A percentile compares a stretch with the other conserved stretches of the same genome.
Evolutionary conservation across 495 filamentous ascomycete genomes (phyloP).

Genomic region (Endocarpon pusillum): DNA sequence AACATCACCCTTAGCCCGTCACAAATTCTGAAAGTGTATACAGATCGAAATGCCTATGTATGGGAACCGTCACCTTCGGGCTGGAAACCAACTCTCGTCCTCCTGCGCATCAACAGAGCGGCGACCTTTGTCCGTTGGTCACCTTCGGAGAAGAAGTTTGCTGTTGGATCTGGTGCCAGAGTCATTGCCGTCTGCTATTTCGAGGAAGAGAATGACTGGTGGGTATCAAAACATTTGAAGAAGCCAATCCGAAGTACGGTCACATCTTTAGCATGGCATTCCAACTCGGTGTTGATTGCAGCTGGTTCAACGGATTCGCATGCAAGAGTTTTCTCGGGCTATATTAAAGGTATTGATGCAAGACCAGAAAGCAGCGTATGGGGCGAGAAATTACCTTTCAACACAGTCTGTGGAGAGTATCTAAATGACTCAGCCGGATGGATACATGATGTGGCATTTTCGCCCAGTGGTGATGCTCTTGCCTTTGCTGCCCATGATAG

Average conservation of each 20-base stretch:
- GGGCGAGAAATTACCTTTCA: conserved; percentile 92
- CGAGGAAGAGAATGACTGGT: conserved; percentile 98
- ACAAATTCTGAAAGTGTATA: conserved; percentile 5
- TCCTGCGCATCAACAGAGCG: conserved; percentile 91
- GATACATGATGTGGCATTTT: conserved; percentile 84
- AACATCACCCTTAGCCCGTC: conserved; percentile 1
- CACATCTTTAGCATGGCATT: conserved; percentile 87
- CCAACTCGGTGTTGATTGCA: conserved; percentile 85
- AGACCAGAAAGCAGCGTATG: conserved; percentile 78
- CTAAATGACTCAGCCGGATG: conserved; percentile 90
- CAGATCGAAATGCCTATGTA: conserved; percentile 94
- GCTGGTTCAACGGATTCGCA: conserved; percentile 96
- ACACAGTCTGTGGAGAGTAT: conserved; percentile 93
- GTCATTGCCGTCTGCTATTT: conserved; percentile 98
- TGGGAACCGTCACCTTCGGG: conserved; percentile 84
- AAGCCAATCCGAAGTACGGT: conserved; percentile 95
- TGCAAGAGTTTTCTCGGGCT: conserved; percentile 84
- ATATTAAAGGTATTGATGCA: conserved; percentile 85
- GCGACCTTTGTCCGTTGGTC: conserved; percentile 97
- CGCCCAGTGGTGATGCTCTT: conserved; percentile 75
- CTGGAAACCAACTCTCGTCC: conserved; percentile 93
- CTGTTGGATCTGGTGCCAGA: conserved; percentile 86
- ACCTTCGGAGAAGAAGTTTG: conserved; percentile 90
- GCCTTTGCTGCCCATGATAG: conserved; percentile 91
- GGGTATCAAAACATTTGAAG: conserved; percentile 97